Evolutionary conservation across 345 rosid species (phyloP).

Genomic region (Acer saccharum): DNA sequence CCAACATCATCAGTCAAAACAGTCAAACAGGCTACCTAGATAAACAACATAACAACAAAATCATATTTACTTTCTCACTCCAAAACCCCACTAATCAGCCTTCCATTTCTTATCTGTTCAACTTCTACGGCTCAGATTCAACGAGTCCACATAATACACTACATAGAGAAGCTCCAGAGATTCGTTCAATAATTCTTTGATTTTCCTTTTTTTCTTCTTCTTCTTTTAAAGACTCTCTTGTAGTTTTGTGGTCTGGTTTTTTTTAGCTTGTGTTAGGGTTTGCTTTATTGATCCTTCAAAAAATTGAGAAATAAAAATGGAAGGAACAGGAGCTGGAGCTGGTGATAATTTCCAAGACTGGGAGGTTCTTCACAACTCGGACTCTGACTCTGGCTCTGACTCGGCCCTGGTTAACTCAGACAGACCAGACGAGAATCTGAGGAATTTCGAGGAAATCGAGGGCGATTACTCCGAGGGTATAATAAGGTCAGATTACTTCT

Average conservation of each 20-base stretch:
- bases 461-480: conserved; percentile 58
- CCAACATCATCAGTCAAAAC: not conserved
- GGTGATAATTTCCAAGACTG: conserved; percentile 65
- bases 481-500: conserved; percentile 80
- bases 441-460: conserved; percentile 46
- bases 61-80: too few species aligned
- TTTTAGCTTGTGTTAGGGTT: not conserved
- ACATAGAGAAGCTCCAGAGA: not conserved
- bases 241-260: not conserved
- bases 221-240: not conserved
- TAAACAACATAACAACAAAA: too few species aligned
- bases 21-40: too few species aligned
- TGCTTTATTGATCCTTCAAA: not conserved
- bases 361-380: conserved; percentile 67
- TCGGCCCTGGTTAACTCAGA: conserved; percentile 35
- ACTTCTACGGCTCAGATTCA: not conserved
- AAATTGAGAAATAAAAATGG: conserved; percentile 17
- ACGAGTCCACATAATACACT: not conserved
- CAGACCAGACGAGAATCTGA: conserved; percentile 24
- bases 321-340: conserved; percentile 28
- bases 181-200: not conserved
- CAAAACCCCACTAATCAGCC: not conserved
- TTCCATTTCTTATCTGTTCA: not conserved
- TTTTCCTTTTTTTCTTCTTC: not conserved
- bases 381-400: conserved; percentile 50